Conservation (phyloP, 1,139 yeast genomes). For the Yamadazyma spencermartinsiae region DNA sequence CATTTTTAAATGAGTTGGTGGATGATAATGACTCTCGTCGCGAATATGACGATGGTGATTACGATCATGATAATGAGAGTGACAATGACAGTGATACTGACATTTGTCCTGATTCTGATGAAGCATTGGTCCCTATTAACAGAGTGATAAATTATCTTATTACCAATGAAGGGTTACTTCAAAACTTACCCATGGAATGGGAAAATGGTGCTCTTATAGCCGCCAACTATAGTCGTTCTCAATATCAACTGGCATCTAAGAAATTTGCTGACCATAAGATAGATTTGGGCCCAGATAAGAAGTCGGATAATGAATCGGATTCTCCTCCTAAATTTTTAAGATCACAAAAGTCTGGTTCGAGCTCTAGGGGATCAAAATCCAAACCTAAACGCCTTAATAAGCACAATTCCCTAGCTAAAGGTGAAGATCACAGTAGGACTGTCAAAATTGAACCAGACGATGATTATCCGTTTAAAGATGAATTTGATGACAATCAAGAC, state of each 20-base stretch:
- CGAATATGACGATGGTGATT: slow-evolving; percentile 3
- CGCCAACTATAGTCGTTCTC: slow-evolving; percentile 28
- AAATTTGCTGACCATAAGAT: slow-evolving; percentile 33
- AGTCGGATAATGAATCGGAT: not conserved
- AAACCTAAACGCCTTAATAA: not conserved
- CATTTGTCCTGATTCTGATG: slow-evolving; percentile 12
- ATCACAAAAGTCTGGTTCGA: not conserved
- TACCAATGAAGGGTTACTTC: slow-evolving; percentile 35
- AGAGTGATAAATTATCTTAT: slow-evolving; percentile 47
- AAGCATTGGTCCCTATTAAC: slow-evolving; percentile 44
- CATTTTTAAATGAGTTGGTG: slow-evolving; percentile 27
- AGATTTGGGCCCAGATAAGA: not conserved
- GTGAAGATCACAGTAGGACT: not conserved
- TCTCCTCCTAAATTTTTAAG: not conserved
- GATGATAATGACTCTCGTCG: slow-evolving; percentile 6
- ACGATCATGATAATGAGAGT: slow-evolving; percentile 8
- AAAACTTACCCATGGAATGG: slow-evolving; percentile 46
- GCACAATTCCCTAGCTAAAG: not conserved
- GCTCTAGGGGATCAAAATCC: not conserved
- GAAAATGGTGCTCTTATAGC: slow-evolving; percentile 45
- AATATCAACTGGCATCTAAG: slow-evolving; percentile 26
- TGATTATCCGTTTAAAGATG: not conserved
- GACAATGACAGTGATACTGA: slow-evolving; percentile 5
- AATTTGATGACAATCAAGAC: not conserved
- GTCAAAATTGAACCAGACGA: slow-evolving; percentile 1